Percentiles rank a stretch among this genome's conserved stretches.
These are phyloP conservation scores for Sugiyamaella pinicola DNA, from an alignment of 1,139 yeast genomes.

Conservation along the genomic window DNA sequence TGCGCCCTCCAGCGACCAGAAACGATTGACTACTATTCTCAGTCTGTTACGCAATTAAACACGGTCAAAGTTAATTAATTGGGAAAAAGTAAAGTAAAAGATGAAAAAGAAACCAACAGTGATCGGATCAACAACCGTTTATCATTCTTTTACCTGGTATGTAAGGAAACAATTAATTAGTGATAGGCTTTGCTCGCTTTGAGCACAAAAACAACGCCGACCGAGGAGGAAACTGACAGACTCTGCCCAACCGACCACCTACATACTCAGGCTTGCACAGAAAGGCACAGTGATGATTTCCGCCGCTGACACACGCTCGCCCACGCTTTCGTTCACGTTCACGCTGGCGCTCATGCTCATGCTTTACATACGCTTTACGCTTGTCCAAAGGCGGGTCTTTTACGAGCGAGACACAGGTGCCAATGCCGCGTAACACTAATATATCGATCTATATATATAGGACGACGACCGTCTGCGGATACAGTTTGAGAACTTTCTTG, in stretches of 20 bases:
- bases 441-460: neutral
- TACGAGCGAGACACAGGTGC: neutral
- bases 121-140: neutral
- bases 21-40: too few species aligned
- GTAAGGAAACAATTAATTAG: neutral
- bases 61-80: neutral
- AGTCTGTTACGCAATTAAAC: neutral
- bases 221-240: too few species aligned
- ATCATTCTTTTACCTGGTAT: neutral
- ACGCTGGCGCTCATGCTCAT: neutral
- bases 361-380: neutral
- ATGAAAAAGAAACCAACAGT: neutral
- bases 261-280: neutral
- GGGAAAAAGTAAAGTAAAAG: neutral
- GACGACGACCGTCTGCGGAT: neutral
- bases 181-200: neutral
- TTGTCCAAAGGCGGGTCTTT: neutral
- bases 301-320: too few species aligned
- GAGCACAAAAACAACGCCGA: neutral
- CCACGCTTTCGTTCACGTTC: too few species aligned
- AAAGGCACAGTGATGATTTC: neutral
- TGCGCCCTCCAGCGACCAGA: too few species aligned
- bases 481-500: neutral
- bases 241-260: too few species aligned
- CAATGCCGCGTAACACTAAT: neutral